Base-by-base conservation (phyloP, 1,139 yeast genomes). In the Hemisphaericaspora lyxosophila region DNA sequence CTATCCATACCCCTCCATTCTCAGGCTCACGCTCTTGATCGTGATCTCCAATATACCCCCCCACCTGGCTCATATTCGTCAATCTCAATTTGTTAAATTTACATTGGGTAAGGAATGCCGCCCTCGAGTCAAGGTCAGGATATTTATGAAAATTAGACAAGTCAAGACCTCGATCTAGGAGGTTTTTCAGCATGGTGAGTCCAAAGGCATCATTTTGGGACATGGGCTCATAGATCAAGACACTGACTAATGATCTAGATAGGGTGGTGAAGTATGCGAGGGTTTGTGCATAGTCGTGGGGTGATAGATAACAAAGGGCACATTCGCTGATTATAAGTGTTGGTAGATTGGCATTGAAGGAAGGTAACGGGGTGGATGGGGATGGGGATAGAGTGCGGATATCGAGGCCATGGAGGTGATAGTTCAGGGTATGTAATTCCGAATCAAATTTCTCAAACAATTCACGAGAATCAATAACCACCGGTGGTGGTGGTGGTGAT, bases 291-390 rank as follows among this genome's bases (percentile, higher is more conserved):
- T 92, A 76, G 20, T 75, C 79, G 2, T 60, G 59, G 0, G 86
- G 81, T 4, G 78, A 73, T 44, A 87, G 59, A 54, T 92, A 92
- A 56, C 97, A 92, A 23, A 92, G 67, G 34, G 90, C 90, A 61
- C 97, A 92, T 59, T 92, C 98, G 41, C 95, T 83, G 19, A 92
- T 63, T 2, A 90, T 62, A 7, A 92, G 55, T 0, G 97, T 88
- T 1, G 95, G 94, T 1, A 63, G 34, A 0, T 53, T 35, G 1
- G 55, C 34, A 40, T 72, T 70, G 25, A 81, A 48, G 8, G 41
- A 29, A 9, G 41, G 20, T 13, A 36, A 35, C 28, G 25, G 38
- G 23, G 22, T 34, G 13, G 36, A 23, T 11, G 9, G 5, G 7
- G 2, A n/a, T 35, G 20, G 26, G 8, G 34, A 37, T 7, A 72